These are phyloP conservation scores for Leccinum incarnatum DNA, from an alignment of 768 basidiomycete genomes.

Conservation along the genomic window DNA sequence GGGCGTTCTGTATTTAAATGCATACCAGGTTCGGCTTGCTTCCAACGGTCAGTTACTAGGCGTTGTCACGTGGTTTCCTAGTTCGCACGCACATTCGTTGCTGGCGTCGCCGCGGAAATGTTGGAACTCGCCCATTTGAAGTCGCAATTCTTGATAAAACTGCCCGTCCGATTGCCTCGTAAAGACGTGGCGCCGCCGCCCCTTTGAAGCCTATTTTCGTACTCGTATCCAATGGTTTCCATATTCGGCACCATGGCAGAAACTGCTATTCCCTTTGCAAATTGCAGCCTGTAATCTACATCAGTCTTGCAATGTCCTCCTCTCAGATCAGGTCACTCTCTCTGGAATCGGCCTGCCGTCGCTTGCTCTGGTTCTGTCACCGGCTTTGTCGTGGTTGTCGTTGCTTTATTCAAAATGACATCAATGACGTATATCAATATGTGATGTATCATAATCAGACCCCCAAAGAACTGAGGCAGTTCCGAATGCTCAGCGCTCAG, in stretches of 20 bases:
- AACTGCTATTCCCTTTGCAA: slow-evolving; percentile 79
- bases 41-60: too few relatives aligned
- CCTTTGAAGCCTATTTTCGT: neutral
- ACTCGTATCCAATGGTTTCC: slow-evolving; percentile 61
- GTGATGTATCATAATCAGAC: slow-evolving; percentile 41
- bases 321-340: slow-evolving; percentile 44
- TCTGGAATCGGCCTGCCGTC: slow-evolving; percentile 68
- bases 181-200: slow-evolving; percentile 53
- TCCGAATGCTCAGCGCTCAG: slow-evolving; percentile 69
- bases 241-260: slow-evolving; percentile 86
- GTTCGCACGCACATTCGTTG: slow-evolving; percentile 43
- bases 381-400: slow-evolving; percentile 75
- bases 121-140: slow-evolving; percentile 92
- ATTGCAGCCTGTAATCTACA: slow-evolving; percentile 58
- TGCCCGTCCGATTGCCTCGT: slow-evolving; percentile 43
- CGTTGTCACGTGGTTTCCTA: too few relatives aligned
- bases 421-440: neutral
- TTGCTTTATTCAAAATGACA: neutral
- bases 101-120: slow-evolving; percentile 83
- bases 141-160: slow-evolving; percentile 66
- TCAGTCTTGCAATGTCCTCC: slow-evolving; percentile 19
- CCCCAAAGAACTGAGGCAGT: slow-evolving; percentile 93
- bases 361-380: slow-evolving; percentile 77
- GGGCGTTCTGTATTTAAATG: neutral
- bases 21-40: neutral